Base-by-base conservation (phyloP, 31 red algal genomes). In the Bonnemaisonia californica region DNA sequence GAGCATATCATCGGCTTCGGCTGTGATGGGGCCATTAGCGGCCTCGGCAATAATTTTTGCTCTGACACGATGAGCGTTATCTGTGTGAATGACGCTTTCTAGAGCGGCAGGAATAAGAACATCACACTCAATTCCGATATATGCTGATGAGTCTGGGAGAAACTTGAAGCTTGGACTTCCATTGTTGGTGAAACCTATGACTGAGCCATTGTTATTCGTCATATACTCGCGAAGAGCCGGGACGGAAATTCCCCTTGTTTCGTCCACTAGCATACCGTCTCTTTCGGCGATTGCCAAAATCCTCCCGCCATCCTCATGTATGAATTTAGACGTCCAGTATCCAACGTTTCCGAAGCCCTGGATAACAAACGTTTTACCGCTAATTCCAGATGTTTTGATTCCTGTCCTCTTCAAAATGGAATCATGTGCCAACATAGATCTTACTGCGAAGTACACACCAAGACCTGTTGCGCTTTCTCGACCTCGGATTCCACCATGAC, bases 341-440 rank as follows among this genome's bases (percentile, higher is more conserved):
- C 97, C 97, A 71, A 99, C 97, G 51, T 99, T 99, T 26, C 97
- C 97, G 26, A 99, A 89, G 41, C 97, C 97, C 80, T 99, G 97
- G 12, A 99, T 24, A 0, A 91, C 79, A 66, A 99, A 79, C 18
- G 83, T 86, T 30, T 93, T 93, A 28, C 85, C 90, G 29, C 36
- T 59, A 22, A 93, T 59, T 19, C 84, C 92, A 47, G 70, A 29
- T 16, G 85, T 56, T 29, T 38, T 22, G 3, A 96, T 37, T 24
- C 90, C 86, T 19, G 66, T 61, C 22, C 64, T 68, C 45, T 87
- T 42, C 62, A 88, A 41, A 45, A 94, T 70, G 30, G 63, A 59
- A 27, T 57, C 3, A 48, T 95, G 58, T 19, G 77, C 63, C 9
- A 96, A 47, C 42, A 94, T 84, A 29, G 91, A 86, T 33, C 90